Conservation (phyloP, 2,329 filamentous ascomycete genomes). For the Biscogniauxia mediterranea region DNA sequence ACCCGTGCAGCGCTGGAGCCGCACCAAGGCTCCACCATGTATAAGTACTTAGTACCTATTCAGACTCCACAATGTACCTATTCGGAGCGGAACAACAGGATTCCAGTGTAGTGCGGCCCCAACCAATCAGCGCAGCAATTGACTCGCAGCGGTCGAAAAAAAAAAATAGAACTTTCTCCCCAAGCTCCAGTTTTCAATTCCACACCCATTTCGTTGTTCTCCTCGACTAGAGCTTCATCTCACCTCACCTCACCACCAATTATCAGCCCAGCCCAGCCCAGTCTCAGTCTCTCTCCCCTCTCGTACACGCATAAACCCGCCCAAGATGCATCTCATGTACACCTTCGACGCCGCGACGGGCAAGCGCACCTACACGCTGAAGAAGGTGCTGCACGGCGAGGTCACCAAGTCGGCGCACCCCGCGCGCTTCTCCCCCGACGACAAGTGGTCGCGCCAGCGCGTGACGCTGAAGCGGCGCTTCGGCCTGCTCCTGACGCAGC, state of each 20-base stretch:
- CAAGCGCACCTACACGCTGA: slow-evolving; percentile 91
- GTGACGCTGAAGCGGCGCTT: slow-evolving; percentile 95
- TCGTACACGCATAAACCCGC: neutral
- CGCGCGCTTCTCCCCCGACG: slow-evolving; percentile 93
- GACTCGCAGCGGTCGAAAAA: neutral
- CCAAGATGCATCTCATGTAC: slow-evolving; percentile 69
- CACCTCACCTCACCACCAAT: neutral
- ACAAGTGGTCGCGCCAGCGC: slow-evolving; percentile 96
- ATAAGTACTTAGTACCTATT: too few relatives aligned
- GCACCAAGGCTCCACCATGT: too few relatives aligned
- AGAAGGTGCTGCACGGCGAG: slow-evolving; percentile 79
- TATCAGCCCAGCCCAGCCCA: too few relatives aligned
- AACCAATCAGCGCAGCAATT: neutral
- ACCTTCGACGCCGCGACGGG: slow-evolving; percentile 64
- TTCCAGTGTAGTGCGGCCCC: neutral
- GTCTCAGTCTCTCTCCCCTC: neutral
- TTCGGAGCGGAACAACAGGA: neutral
- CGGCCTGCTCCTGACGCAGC: slow-evolving; percentile 81
- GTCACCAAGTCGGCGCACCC: slow-evolving; percentile 97
- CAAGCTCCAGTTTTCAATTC: neutral
- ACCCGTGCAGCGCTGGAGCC: too few relatives aligned
- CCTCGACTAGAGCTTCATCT: too few relatives aligned
- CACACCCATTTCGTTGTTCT: neutral
- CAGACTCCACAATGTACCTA: too few relatives aligned
- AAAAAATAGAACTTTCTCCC: neutral